Evolutionary conservation across 371 early-diverging fungal genomes (phyloP), one percentile per base, ranked within the genome.

Genomic region (Fennellomyces sp.): DNA sequence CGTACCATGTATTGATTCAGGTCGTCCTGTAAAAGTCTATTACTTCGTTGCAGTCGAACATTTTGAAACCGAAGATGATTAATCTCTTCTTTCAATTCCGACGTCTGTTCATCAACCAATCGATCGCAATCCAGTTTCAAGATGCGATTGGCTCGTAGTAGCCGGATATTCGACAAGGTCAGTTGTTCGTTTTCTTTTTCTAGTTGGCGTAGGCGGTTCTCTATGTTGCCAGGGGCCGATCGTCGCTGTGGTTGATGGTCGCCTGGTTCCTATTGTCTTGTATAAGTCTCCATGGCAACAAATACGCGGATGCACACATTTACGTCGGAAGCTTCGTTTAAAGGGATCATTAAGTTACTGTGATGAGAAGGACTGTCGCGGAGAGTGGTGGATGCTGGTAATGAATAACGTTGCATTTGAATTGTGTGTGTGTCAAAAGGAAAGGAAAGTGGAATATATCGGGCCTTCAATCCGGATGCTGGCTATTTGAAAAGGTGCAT

Each of bases 11-110:
- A 62, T 48, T 53, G 52, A 47, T 64, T 39, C 15, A 69, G 56
- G 19, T 80, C 81, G 38, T 75, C 66, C 48, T 70, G 60, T 39
- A 77, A 50, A 19, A 80, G 56, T 55, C 76, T 52, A 58, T 73
- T 73, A 19, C 68, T 68, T 29, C 81, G 66, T 31, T 80, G 81
- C 25, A 80, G 55, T 48, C 77, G 65, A 38, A 80, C 71, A 56
- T 80, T 80, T 42, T 70, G 71, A n/a, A 66, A 61, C 11, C 60
- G 36, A 19, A 77, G 62, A 21, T 62, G 63, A 23, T 63, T 66
- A 33, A 80, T 75, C 38, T 75, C 72, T 57, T 73, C 59, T 63
- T 70, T 69, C 29, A 80, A 63, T 53, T 68, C 66, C 13, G 48
- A 48, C 25, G 76, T 75, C 29, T 70, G 61, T 63, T 80, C 68